A percentile compares a stretch with the other conserved stretches of the same genome.
Conservation (phyloP, 2,329 filamentous ascomycete genomes). For the Xylaria arbuscula region DNA sequence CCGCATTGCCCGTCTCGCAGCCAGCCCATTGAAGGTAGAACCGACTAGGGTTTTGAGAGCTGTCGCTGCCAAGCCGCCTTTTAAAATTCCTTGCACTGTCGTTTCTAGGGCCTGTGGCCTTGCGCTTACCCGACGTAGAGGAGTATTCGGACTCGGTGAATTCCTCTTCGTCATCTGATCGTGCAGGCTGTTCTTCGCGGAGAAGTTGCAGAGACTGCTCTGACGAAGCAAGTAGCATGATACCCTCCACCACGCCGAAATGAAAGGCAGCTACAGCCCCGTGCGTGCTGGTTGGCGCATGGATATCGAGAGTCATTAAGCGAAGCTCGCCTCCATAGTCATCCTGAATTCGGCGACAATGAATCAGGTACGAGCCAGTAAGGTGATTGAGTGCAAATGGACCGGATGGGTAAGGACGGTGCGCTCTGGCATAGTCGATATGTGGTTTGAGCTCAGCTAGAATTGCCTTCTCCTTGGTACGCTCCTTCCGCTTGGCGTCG, state of each 20-base stretch:
- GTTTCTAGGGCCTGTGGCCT: not conserved
- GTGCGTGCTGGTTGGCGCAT: slow-evolving; percentile 29
- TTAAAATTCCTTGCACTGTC: slow-evolving; percentile 8
- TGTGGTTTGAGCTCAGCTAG: slow-evolving; percentile 29
- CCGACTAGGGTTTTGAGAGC: not conserved
- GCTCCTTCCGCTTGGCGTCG: slow-evolving; percentile 7
- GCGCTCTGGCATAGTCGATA: slow-evolving; percentile 28
- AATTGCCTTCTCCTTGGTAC: slow-evolving; percentile 22
- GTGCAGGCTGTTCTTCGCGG: slow-evolving; percentile 20
- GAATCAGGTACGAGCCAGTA: slow-evolving; percentile 30
- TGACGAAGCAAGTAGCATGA: slow-evolving; percentile 29
- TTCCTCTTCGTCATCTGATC: slow-evolving; percentile 21
- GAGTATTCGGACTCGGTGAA: not conserved
- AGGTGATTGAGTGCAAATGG: slow-evolving; percentile 15
- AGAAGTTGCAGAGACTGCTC: slow-evolving; percentile 27
- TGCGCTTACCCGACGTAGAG: slow-evolving; percentile 21
- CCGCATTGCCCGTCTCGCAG: not conserved
- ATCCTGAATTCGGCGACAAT: slow-evolving; percentile 21
- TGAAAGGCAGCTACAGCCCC: slow-evolving; percentile 26
- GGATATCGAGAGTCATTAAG: slow-evolving; percentile 27
- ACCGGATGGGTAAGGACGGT: not conserved
- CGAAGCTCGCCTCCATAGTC: slow-evolving; percentile 13
- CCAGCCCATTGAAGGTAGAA: slow-evolving; percentile 34
- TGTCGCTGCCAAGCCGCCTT: slow-evolving; percentile 20
- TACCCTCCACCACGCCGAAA: slow-evolving; percentile 25